Percentiles rank a stretch among this genome's conserved stretches.
Conservation (phyloP, 2,329 filamentous ascomycete species). For the Penicillium sp. region DNA sequence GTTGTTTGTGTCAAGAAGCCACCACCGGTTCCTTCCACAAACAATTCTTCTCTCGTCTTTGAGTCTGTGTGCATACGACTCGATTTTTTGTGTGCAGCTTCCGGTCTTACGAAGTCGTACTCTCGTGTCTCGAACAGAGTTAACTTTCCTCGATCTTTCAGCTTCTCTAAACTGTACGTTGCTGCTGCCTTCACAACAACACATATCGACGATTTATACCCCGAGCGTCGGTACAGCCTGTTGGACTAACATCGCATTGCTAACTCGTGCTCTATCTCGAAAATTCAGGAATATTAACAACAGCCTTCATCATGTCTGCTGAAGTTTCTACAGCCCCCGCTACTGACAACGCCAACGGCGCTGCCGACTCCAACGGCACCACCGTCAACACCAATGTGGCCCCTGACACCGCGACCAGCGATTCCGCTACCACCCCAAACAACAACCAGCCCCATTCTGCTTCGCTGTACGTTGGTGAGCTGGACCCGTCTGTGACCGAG, state of each 20-base stretch:
- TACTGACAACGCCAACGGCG: slow-evolving; percentile 51
- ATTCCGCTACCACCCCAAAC: slow-evolving; percentile 60
- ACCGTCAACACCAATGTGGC: slow-evolving; percentile 67
- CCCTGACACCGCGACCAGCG: slow-evolving; percentile 33
- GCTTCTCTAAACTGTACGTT: slow-evolving; percentile 9
- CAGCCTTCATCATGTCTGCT: slow-evolving; percentile 67
- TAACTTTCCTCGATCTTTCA: slow-evolving; percentile 4
- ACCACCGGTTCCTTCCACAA: slow-evolving; percentile 16
- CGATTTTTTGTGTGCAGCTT: slow-evolving; percentile 1
- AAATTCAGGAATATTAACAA: slow-evolving; percentile 57
- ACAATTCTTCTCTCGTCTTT: slow-evolving; percentile 9
- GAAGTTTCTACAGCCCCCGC: slow-evolving; percentile 71
- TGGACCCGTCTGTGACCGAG: slow-evolving; percentile 96
- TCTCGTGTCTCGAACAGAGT: background rate
- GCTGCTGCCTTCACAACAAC: background rate
- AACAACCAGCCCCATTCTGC: slow-evolving; percentile 86
- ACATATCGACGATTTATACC: background rate
- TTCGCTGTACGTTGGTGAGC: slow-evolving; percentile 97
- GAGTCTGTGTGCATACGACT: slow-evolving; percentile 9
- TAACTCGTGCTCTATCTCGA: background rate
- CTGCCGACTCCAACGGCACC: slow-evolving; percentile 47
- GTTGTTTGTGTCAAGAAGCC: slow-evolving; percentile 26
- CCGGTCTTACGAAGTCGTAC: background rate
- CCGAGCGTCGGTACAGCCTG: background rate
- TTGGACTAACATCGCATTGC: background rate